Percentiles rank a stretch among this genome's conserved stretches.
Evolutionary conservation across 2,329 filamentous ascomycete genomes (phyloP).

Genomic region (Corinectria fuckeliana): DNA sequence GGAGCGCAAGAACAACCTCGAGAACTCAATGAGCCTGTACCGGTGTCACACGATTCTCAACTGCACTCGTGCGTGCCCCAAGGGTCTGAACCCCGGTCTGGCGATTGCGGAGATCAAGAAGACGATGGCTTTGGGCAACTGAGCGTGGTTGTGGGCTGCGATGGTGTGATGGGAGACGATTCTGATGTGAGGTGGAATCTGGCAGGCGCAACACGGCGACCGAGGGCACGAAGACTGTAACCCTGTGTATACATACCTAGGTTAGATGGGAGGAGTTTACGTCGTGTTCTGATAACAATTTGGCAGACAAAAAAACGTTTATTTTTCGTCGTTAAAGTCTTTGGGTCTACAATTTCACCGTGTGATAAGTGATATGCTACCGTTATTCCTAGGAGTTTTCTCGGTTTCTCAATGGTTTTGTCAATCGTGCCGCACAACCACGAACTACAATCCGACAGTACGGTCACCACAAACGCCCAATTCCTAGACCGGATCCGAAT

Average conservation of each 20-base stretch:
- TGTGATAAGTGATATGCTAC: background rate
- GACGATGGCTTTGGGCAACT: slow-evolving; percentile 72
- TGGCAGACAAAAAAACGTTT: slow-evolving; percentile 35
- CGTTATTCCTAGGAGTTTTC: background rate
- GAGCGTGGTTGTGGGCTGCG: slow-evolving; percentile 20
- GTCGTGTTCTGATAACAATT: slow-evolving; percentile 38
- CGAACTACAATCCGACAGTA: background rate
- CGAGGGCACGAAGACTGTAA: slow-evolving; percentile 36
- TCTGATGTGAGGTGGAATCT: slow-evolving; percentile 23
- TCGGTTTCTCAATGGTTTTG: background rate
- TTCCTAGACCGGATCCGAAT: background rate
- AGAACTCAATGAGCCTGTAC: slow-evolving; percentile 99
- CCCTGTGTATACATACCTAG: slow-evolving; percentile 39
- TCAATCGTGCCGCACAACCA: background rate
- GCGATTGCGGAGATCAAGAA: slow-evolving; percentile 99
- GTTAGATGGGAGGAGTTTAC: slow-evolving; percentile 38
- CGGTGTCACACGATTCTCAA: slow-evolving; percentile 99
- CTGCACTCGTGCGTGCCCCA: slow-evolving; percentile 96
- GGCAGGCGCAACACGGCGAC: slow-evolving; percentile 31
- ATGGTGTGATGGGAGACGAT: slow-evolving; percentile 11
- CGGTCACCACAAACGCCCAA: background rate
- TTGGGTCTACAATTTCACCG: background rate
- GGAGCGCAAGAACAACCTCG: slow-evolving; percentile 87
- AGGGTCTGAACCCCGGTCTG: slow-evolving; percentile 94
- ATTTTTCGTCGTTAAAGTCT: slow-evolving; percentile 33